Conservation (phyloP, 75 land plant genomes). For the Picea glauca region DNA sequence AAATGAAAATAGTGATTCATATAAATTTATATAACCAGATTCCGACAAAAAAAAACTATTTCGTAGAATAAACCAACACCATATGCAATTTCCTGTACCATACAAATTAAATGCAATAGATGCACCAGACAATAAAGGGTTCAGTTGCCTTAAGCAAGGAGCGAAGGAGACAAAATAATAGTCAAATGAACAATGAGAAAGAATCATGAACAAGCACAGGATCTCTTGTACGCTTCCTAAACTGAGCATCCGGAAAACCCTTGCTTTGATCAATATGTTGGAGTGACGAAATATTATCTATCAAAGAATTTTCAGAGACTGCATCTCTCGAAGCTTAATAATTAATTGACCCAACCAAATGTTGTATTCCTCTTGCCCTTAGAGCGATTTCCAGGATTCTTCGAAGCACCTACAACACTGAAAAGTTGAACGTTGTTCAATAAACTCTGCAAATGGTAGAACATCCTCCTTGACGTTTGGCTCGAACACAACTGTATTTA, state of each 20-base stretch:
- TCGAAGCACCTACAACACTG: no score
- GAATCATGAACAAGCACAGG: constrained; percentile 88
- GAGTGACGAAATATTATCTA: constrained; percentile 31
- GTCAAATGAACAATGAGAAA: constrained; percentile 87
- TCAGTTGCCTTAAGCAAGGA: constrained; percentile 51
- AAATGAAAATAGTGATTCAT: no score
- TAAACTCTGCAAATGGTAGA: no score
- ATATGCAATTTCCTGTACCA: no score
- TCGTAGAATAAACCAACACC: no score
- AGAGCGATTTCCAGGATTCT: no score
- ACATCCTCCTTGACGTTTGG: no score
- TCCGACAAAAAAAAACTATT: no score
- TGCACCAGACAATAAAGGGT: constrained; percentile 74
- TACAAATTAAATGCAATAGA: constrained; percentile 73
- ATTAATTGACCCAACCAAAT: constrained; percentile 62
- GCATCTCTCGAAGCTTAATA: constrained; percentile 44
- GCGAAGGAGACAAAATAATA: constrained; percentile 80
- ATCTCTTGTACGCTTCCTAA: constrained; percentile 78
- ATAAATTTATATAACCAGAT: no score
- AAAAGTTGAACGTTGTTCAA: no score
- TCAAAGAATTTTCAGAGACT: constrained; percentile 15
- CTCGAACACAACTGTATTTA: no score
- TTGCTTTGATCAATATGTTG: constrained; percentile 36
- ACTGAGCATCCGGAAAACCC: constrained; percentile 51
- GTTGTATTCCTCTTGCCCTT: constrained; percentile 76